These are phyloP conservation scores for Talaromyces trachyspermus DNA, from an alignment of 495 filamentous ascomycete species.

Conservation along the genomic window DNA sequence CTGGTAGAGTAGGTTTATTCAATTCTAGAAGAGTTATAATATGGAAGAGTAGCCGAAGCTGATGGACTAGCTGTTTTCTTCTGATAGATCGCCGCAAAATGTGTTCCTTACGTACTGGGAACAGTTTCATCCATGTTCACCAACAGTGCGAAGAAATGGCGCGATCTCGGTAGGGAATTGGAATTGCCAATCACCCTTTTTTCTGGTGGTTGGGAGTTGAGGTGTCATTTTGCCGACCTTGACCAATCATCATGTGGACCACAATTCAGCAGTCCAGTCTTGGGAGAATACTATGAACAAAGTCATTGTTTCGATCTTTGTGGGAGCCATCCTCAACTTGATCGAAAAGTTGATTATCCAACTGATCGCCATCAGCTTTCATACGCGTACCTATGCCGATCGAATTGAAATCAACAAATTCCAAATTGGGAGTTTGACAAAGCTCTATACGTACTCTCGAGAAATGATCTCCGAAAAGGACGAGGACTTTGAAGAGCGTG, in stretches of 20 bases:
- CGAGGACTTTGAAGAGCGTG: constrained; percentile 54
- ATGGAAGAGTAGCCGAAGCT: not conserved
- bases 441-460: constrained; percentile 78
- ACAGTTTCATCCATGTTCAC: constrained; percentile 69
- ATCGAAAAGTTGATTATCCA: constrained; percentile 92
- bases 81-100: constrained; percentile 64
- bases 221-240: constrained; percentile 51
- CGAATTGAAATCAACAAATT: constrained; percentile 91
- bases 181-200: constrained; percentile 85
- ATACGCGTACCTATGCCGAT: constrained; percentile 83
- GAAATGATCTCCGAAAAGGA: constrained; percentile 63
- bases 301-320: constrained; percentile 76
- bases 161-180: constrained; percentile 76
- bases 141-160: constrained; percentile 90
- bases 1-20: constrained; percentile 48
- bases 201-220: constrained; percentile 88
- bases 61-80: not conserved
- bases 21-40: not conserved
- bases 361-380: constrained; percentile 89
- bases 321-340: constrained; percentile 72
- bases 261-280: constrained; percentile 37
- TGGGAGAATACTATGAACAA: constrained; percentile 84
- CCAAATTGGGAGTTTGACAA: constrained; percentile 70
- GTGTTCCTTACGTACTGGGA: constrained; percentile 60
- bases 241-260: constrained; percentile 67